These are phyloP conservation scores for Pseudocercospora cruenta DNA, from an alignment of 2,329 filamentous ascomycete genomes.

Conservation along the genomic window DNA sequence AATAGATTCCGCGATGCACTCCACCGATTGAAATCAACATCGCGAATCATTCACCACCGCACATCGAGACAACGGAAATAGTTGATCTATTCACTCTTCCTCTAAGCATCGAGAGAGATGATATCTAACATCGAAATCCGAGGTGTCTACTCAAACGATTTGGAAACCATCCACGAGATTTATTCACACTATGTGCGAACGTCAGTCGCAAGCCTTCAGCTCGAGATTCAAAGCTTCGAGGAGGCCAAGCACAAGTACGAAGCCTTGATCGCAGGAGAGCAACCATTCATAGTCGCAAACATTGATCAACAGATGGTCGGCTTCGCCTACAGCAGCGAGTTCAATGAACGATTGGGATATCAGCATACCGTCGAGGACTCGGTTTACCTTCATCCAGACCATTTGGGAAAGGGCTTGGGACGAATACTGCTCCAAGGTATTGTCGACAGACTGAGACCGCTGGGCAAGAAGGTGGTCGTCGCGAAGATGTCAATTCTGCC, in stretches of 20 bases:
- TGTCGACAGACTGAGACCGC: slow-evolving; percentile 12
- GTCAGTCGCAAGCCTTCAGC: slow-evolving; percentile 23
- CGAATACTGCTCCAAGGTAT: slow-evolving; percentile 20
- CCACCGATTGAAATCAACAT: no score
- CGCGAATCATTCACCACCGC: no score
- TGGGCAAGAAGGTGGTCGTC: slow-evolving; percentile 23
- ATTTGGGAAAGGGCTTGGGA: slow-evolving; percentile 22
- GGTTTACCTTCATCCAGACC: slow-evolving; percentile 27
- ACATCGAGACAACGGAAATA: not conserved
- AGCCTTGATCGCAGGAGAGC: slow-evolving; percentile 2
- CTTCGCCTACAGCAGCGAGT: slow-evolving; percentile 26
- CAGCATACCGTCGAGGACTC: slow-evolving; percentile 22
- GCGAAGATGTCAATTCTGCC: slow-evolving; percentile 26
- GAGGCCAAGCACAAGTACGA: slow-evolving; percentile 7
- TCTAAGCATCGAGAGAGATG: not conserved
- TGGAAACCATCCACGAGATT: slow-evolving; percentile 18
- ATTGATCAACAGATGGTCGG: slow-evolving; percentile 13
- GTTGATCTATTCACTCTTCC: not conserved
- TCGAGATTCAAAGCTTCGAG: slow-evolving; percentile 10
- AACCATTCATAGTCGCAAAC: slow-evolving; percentile 25
- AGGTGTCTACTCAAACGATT: slow-evolving; percentile 15
- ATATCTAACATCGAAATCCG: slow-evolving; percentile 16
- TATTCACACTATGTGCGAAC: slow-evolving; percentile 25
- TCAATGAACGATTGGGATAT: slow-evolving; percentile 26
- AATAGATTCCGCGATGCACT: not conserved